Percentiles rank a stretch among this genome's conserved stretches.
Evolutionary conservation across 2,329 filamentous ascomycete species (phyloP).

Genomic region (Xylaria sp.): DNA sequence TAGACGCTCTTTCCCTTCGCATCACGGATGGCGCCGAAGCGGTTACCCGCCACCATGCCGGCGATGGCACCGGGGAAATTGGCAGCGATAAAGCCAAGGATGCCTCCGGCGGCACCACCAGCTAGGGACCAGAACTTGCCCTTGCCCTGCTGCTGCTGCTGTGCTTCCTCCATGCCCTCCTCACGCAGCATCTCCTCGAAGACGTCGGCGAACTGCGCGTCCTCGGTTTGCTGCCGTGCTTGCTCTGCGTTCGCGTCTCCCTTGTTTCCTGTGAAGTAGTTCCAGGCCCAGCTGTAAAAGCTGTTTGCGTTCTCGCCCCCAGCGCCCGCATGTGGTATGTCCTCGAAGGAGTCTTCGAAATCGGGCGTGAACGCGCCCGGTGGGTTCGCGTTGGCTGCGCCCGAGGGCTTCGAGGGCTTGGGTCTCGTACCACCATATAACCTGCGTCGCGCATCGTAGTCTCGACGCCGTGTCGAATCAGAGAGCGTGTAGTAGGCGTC

Average conservation of each 20-base stretch:
- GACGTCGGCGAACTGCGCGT: conserved; percentile 86
- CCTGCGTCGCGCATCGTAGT: conserved; percentile 82
- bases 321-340: conserved; percentile 54
- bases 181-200: conserved; percentile 93
- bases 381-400: conserved; percentile 46
- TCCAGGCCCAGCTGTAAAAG: conserved; percentile 81
- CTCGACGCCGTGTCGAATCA: conserved; percentile 77
- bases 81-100: conserved; percentile 93
- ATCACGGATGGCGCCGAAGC: conserved; percentile 89
- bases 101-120: conserved; percentile 86
- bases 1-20: conserved; percentile 95
- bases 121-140: conserved; percentile 86
- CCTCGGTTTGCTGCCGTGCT: conserved; percentile 67
- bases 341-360: conserved; percentile 59
- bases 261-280: conserved; percentile 62
- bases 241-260: conserved; percentile 53
- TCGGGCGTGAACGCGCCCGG: conserved; percentile 56
- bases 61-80: conserved; percentile 91
- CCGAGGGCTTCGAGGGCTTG: conserved; percentile 59
- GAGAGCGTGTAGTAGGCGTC: conserved; percentile 94
- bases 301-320: conserved; percentile 49
- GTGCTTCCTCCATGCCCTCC: conserved; percentile 80
- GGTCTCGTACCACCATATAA: conserved; percentile 62
- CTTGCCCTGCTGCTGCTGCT: conserved; percentile 69
- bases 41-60: conserved; percentile 90